These are phyloP conservation scores for Zhuliangozyma blackwelliae DNA, from an alignment of 1,139 yeast genomes.

Conservation along the genomic window DNA sequence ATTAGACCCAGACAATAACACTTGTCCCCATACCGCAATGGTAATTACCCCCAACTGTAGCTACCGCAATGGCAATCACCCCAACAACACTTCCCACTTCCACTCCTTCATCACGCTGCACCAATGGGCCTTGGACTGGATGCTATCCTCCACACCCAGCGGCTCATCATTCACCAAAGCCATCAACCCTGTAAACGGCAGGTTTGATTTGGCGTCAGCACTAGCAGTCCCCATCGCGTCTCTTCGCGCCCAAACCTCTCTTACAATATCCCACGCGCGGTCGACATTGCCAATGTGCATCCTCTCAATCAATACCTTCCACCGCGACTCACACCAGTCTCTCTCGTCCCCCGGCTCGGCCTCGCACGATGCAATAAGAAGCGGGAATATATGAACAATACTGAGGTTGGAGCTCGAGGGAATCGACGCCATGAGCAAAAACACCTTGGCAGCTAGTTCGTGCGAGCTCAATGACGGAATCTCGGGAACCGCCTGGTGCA, in stretches of 20 bases:
- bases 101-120: slow-evolving; percentile 65
- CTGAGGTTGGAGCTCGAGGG: slow-evolving; percentile 56
- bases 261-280: slow-evolving; percentile 62
- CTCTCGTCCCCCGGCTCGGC: slow-evolving; percentile 56
- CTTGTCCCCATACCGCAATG: too few species aligned
- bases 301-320: slow-evolving; percentile 50
- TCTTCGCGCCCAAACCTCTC: slow-evolving; percentile 65
- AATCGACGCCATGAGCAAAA: slow-evolving; percentile 57
- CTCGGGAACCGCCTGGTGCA: slow-evolving; percentile 70
- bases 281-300: slow-evolving; percentile 67
- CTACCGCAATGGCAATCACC: slow-evolving; percentile 11
- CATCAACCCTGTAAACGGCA: slow-evolving; percentile 37
- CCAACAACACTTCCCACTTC: slow-evolving; percentile 68
- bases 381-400: slow-evolving; percentile 60
- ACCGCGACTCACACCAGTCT: slow-evolving; percentile 57
- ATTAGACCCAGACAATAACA: too few species aligned
- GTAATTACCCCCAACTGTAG: too few species aligned
- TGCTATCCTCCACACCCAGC: slow-evolving; percentile 33
- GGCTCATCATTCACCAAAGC: slow-evolving; percentile 32
- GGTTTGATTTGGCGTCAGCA: slow-evolving; percentile 10
- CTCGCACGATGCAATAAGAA: slow-evolving; percentile 62
- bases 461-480: slow-evolving; percentile 54
- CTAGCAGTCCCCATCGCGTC: slow-evolving; percentile 31
- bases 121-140: slow-evolving; percentile 61
- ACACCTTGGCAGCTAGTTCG: slow-evolving; percentile 54